Evolutionary conservation across 495 filamentous ascomycete species (phyloP).

Genomic region (Darksidea phi): DNA sequence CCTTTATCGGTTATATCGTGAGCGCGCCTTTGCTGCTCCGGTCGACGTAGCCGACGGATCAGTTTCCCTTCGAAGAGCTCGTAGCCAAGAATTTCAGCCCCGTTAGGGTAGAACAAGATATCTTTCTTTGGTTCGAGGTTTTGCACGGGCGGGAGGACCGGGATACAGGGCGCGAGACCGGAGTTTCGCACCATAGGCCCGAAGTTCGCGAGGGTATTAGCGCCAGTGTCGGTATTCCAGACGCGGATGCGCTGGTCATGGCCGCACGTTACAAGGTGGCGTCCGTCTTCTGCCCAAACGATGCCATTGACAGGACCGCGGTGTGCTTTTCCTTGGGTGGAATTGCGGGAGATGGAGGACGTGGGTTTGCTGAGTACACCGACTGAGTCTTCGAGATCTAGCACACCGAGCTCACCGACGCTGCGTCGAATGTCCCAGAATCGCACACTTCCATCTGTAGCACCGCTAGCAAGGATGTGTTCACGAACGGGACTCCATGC

Average conservation of each 20-base stretch:
- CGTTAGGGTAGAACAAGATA: constrained; percentile 73
- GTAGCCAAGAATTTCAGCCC: constrained; percentile 72
- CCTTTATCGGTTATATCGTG: constrained; percentile 36
- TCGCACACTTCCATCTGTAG: constrained; percentile 72
- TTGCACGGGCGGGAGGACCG: constrained; percentile 59
- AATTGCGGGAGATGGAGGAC: constrained; percentile 49
- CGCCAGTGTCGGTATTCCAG: constrained; percentile 76
- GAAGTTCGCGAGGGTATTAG: constrained; percentile 80
- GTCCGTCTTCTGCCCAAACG: constrained; percentile 76
- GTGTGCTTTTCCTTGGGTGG: constrained; percentile 63
- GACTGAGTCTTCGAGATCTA: constrained; percentile 79
- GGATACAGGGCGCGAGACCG: constrained; percentile 60
- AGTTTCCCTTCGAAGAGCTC: constrained; percentile 73
- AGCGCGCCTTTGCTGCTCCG: constrained; percentile 49
- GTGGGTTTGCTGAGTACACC: constrained; percentile 54
- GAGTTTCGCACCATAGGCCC: constrained; percentile 73
- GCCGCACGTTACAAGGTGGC: constrained; percentile 71
- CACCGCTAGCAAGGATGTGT: constrained; percentile 74
- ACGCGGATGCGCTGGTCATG: constrained; percentile 80
- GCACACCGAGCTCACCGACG: constrained; percentile 65
- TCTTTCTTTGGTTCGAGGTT: constrained; percentile 55
- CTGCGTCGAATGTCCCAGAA: constrained; percentile 81
- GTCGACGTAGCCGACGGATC: constrained; percentile 64
- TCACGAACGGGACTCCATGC: constrained; percentile 77
- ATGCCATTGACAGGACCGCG: constrained; percentile 76